Conservation (phyloP, 106 monocot species). For the Allium fistulosum region DNA sequence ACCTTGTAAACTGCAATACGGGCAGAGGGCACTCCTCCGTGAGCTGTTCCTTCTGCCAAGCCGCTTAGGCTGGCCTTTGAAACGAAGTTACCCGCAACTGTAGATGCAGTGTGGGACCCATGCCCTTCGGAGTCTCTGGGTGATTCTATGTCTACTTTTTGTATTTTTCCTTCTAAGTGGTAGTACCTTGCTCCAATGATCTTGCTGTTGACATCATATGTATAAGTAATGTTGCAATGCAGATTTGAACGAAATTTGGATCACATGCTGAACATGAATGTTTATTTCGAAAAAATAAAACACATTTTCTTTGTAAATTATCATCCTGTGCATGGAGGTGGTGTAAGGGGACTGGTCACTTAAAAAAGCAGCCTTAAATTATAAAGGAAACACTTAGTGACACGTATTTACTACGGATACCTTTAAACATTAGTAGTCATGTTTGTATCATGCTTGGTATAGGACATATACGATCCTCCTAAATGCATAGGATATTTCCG, state of each 20-base stretch:
- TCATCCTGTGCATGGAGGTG: neutral
- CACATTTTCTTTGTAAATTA: neutral
- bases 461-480: too few relatives aligned
- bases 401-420: too few relatives aligned
- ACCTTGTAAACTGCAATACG: slow-evolving; percentile 39
- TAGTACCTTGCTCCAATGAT: slow-evolving; percentile 22
- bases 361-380: too few relatives aligned
- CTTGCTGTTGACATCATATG: slow-evolving; percentile 5
- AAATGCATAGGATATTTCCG: too few relatives aligned
- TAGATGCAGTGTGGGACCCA: slow-evolving; percentile 33
- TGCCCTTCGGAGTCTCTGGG: slow-evolving; percentile 29
- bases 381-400: too few relatives aligned
- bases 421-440: too few relatives aligned
- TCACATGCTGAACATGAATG: neutral
- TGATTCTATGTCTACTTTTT: neutral
- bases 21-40: slow-evolving; percentile 11
- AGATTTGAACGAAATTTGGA: neutral
- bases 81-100: slow-evolving; percentile 13
- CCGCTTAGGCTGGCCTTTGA: slow-evolving; percentile 10
- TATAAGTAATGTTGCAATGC: neutral
- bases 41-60: slow-evolving; percentile 22
- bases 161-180: neutral
- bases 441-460: too few relatives aligned
- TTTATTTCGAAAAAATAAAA: neutral
- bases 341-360: neutral